A percentile compares a stretch with the other conserved stretches of the same genome.
These are phyloP conservation scores for Leucogyrophana mollusca DNA, from an alignment of 768 basidiomycete genomes.

Conservation along the genomic window DNA sequence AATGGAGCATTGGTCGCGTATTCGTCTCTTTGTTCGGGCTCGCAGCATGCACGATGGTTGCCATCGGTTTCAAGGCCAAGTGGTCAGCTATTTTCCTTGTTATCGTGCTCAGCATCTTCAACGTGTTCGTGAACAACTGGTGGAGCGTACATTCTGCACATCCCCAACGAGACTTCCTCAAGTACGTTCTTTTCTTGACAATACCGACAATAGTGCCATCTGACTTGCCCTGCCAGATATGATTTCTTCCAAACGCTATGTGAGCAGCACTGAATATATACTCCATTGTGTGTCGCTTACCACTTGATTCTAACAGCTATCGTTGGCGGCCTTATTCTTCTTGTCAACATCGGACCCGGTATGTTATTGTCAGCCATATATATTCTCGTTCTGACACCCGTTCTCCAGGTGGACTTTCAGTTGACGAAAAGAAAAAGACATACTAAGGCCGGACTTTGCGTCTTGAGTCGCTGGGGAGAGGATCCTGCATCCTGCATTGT, in stretches of 20 bases:
- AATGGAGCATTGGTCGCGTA: slow-evolving; percentile 84
- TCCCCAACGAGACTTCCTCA: slow-evolving; percentile 97
- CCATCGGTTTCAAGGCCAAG: slow-evolving; percentile 98
- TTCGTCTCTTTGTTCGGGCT: slow-evolving; percentile 89
- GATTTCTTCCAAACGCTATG: slow-evolving; percentile 99
- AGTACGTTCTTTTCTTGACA: slow-evolving; percentile 50
- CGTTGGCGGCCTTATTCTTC: slow-evolving; percentile 93
- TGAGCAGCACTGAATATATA: no score
- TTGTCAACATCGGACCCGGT: slow-evolving; percentile 99
- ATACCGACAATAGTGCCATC: slow-evolving; percentile 5
- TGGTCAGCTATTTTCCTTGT: slow-evolving; percentile 98
- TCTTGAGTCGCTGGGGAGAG: not conserved
- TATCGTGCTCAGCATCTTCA: slow-evolving; percentile 88
- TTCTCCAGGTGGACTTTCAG: slow-evolving; percentile 79
- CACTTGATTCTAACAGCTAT: slow-evolving; percentile 59
- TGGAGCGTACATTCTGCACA: slow-evolving; percentile 92
- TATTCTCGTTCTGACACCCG: slow-evolving; percentile 4
- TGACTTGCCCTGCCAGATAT: slow-evolving; percentile 55
- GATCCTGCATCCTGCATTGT: not conserved
- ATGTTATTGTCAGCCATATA: slow-evolving; percentile 19
- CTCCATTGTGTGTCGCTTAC: not conserved
- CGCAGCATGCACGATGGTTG: slow-evolving; percentile 92
- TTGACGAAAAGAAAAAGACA: slow-evolving; percentile 99
- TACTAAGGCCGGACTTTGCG: slow-evolving; percentile 39
- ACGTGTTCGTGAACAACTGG: slow-evolving; percentile 98